phyloP scores from a whole-genome alignment of 192 early-diverging fungal genomes.

The Phycomyces nitens region DNA sequence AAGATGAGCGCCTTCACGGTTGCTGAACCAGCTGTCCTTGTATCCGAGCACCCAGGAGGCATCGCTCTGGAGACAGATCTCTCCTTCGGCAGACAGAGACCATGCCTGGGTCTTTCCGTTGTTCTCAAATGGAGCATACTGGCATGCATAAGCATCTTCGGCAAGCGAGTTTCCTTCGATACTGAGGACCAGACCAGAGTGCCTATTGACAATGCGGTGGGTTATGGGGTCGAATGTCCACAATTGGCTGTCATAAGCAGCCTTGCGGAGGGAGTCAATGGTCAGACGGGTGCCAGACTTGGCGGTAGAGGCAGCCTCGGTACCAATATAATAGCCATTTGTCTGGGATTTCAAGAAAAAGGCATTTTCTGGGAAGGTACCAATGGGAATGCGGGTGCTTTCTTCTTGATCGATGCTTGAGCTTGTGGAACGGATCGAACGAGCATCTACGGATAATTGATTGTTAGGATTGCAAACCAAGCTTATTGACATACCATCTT shows the following conservation, averaged over 20 bases:
- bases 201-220: constrained; percentile 17
- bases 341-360: constrained; percentile 28
- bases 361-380: constrained; percentile 18
- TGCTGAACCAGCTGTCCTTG: constrained; percentile 32
- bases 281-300: constrained; percentile 5
- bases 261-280: constrained; percentile 17
- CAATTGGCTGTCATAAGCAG: constrained; percentile 27
- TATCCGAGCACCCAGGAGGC: constrained; percentile 15
- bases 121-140: not conserved
- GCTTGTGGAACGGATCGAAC: constrained; percentile 11
- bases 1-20: constrained; percentile 27
- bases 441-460: constrained; percentile 20
- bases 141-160: constrained; percentile 23
- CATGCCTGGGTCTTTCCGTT: constrained; percentile 14
- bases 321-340: constrained; percentile 17
- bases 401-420: constrained; percentile 14
- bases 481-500: constrained; percentile 21
- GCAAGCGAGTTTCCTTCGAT: constrained; percentile 9
- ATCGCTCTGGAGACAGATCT: constrained; percentile 14
- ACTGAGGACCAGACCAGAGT: constrained; percentile 18
- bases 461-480: too few relatives aligned
- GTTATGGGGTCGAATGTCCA: constrained; percentile 21
- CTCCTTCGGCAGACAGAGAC: constrained; percentile 8
- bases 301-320: constrained; percentile 5
- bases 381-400: constrained; percentile 1